Evolutionary conservation across 805 yeast species (phyloP).

Genomic region (Saturnispora gosingensis): DNA sequence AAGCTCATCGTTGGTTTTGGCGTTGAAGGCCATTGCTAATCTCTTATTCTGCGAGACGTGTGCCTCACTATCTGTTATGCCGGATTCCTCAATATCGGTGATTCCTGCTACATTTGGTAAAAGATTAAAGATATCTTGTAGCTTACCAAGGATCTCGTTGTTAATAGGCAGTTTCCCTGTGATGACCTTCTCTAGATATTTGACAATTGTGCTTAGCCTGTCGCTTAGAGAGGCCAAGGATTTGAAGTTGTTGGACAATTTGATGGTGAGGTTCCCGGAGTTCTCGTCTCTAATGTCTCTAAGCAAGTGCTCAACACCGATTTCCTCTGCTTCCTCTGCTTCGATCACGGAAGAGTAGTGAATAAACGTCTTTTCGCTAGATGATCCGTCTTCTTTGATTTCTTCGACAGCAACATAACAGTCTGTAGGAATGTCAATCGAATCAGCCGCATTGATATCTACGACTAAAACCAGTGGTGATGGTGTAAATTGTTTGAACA

Average conservation of each 20-base stretch:
- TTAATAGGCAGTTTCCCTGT: conserved; percentile 72
- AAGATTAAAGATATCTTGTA: conserved; percentile 90
- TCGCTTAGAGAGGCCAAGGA: conserved; percentile 80
- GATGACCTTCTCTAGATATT: conserved; percentile 67
- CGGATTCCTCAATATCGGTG: conserved; percentile 10
- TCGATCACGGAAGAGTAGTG: conserved; percentile 88
- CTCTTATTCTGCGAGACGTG: conserved; percentile 16
- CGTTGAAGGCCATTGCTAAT: conserved; percentile 71
- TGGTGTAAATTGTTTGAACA: conserved; percentile 72
- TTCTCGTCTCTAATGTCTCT: conserved; percentile 96
- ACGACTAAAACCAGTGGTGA: conserved; percentile 83
- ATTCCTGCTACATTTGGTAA: conserved; percentile 63
- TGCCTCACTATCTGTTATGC: conserved; percentile 10
- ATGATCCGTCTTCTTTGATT: conserved; percentile 90
- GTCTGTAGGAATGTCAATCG: conserved; percentile 89
- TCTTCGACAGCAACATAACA: conserved; percentile 93
- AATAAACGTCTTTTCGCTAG: conserved; percentile 84
- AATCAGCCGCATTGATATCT: conserved; percentile 71
- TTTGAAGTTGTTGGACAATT: conserved; percentile 81
- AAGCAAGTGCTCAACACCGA: conserved; percentile 93
- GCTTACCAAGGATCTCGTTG: conserved; percentile 80
- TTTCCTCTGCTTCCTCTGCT: conserved; percentile 99
- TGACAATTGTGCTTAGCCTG: conserved; percentile 68
- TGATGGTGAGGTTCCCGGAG: conserved; percentile 81
- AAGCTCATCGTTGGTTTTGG: conserved; percentile 91